A percentile compares a stretch with the other conserved stretches of the same genome.
Evolutionary conservation across 495 filamentous ascomycete species (phyloP).

Genomic region (Aspergillus bridgeri): DNA sequence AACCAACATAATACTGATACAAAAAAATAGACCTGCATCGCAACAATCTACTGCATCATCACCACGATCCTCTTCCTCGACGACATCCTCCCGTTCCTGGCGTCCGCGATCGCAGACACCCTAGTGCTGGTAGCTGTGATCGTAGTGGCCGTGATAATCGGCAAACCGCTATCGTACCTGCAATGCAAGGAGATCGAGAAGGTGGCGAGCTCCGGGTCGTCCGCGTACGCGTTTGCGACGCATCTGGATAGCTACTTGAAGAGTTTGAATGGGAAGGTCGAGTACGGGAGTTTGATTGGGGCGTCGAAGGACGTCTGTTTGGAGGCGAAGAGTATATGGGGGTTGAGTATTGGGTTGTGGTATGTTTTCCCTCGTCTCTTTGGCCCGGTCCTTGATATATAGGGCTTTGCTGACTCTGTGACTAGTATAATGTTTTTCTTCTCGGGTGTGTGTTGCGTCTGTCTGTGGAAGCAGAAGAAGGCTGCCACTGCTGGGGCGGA

Average conservation of each 20-base stretch:
- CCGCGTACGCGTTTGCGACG: constrained; percentile 44
- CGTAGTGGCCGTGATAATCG: constrained; percentile 67
- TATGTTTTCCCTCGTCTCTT: constrained; percentile 28
- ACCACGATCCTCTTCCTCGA: constrained; percentile 75
- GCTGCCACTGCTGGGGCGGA: constrained; percentile 19
- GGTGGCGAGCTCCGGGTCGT: constrained; percentile 29
- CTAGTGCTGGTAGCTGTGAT: constrained; percentile 67
- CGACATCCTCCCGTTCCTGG: constrained; percentile 67
- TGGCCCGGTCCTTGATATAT: too few species aligned
- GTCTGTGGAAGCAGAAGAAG: constrained; percentile 57
- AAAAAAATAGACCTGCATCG: constrained; percentile 61
- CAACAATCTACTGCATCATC: constrained; percentile 72
- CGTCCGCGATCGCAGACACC: constrained; percentile 61
- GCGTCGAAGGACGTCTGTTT: constrained; percentile 69
- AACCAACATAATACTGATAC: constrained; percentile 1
- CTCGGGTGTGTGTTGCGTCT: constrained; percentile 53
- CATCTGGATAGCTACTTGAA: constrained; percentile 39
- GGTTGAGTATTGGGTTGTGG: constrained; percentile 77
- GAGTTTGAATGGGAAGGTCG: constrained; percentile 41
- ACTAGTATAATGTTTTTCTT: constrained; percentile 68
- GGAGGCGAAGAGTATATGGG: constrained; percentile 89
- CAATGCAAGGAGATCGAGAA: constrained; percentile 60
- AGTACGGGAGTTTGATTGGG: constrained; percentile 60
- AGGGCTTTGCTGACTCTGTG: not conserved
- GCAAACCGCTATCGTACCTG: constrained; percentile 76